Evolutionary conservation across 108 stramenopile genomes (phyloP).

Genomic region (Cylindrotheca fusiformis): DNA sequence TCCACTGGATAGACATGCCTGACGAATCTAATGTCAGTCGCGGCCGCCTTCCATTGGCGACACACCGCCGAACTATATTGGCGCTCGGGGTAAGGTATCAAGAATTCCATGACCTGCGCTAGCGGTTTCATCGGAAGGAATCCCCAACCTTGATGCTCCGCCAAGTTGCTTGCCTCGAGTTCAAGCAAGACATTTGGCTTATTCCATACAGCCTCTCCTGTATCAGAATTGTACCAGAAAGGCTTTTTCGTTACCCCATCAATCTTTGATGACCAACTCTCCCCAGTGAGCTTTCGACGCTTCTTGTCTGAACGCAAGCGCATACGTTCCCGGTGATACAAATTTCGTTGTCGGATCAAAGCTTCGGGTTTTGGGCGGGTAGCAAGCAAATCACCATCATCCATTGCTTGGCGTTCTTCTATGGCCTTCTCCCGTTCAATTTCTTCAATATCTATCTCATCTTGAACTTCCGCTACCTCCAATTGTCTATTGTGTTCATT

Average conservation of each 20-base stretch:
- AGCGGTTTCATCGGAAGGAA: slow-evolving; percentile 58
- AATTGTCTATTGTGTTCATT: slow-evolving; percentile 53
- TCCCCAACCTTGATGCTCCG: slow-evolving; percentile 51
- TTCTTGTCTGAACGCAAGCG: slow-evolving; percentile 69
- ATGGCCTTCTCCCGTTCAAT: slow-evolving; percentile 61
- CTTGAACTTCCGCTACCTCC: slow-evolving; percentile 33
- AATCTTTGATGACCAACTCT: slow-evolving; percentile 55
- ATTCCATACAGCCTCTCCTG: slow-evolving; percentile 83
- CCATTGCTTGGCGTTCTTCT: slow-evolving; percentile 72
- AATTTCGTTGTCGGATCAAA: slow-evolving; percentile 69
- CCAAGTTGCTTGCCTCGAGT: slow-evolving; percentile 55
- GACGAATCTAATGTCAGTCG: slow-evolving; percentile 69
- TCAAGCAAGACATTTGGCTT: slow-evolving; percentile 66
- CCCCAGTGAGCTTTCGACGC: slow-evolving; percentile 71
- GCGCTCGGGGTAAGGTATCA: slow-evolving; percentile 70
- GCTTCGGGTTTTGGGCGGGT: slow-evolving; percentile 66
- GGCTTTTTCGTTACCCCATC: slow-evolving; percentile 53
- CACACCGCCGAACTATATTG: slow-evolving; percentile 51
- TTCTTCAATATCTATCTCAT: slow-evolving; percentile 74
- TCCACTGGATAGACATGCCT: slow-evolving; percentile 83
- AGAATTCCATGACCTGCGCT: slow-evolving; percentile 61
- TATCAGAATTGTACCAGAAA: slow-evolving; percentile 85
- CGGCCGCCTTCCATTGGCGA: slow-evolving; percentile 64
- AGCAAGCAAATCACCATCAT: slow-evolving; percentile 77
- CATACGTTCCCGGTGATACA: slow-evolving; percentile 73